Conservation (phyloP, 345 rosid species). For the Eucalyptus lansdowneana region DNA sequence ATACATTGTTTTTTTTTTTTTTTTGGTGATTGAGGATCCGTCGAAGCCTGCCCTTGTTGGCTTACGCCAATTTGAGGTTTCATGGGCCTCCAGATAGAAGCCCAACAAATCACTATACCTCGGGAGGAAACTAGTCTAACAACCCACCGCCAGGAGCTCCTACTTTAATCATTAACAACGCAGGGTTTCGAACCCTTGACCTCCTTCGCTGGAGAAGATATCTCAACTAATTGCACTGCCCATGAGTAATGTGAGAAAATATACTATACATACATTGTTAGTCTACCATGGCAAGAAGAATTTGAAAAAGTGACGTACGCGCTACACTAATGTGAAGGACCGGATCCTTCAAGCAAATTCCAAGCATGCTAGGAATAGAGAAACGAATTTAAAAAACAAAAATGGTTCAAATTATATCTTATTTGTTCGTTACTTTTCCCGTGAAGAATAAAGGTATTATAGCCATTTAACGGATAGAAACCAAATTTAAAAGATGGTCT, state of each 20-base stretch:
- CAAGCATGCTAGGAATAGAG: not conserved
- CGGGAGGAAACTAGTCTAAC: too few relatives aligned
- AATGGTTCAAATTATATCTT: not conserved
- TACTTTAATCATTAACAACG: too few relatives aligned
- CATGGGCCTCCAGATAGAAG: rapidly evolving
- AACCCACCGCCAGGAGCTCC: rapidly evolving
- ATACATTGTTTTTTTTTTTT: too few relatives aligned
- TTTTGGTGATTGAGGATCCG: too few relatives aligned
- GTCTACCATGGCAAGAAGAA: not conserved
- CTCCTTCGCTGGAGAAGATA: too few relatives aligned
- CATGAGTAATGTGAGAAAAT: too few relatives aligned
- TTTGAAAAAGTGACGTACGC: not conserved
- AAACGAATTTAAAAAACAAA: not conserved
- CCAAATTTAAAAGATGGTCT: not conserved
- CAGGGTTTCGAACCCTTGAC: too few relatives aligned
- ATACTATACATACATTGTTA: too few relatives aligned
- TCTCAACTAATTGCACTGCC: too few relatives aligned
- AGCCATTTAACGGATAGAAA: not conserved
- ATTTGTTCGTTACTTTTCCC: not conserved
- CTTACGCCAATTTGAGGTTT: too few relatives aligned
- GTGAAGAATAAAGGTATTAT: not conserved
- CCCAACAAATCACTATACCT: too few relatives aligned
- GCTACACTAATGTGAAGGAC: not conserved
- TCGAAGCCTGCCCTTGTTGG: rapidly evolving
- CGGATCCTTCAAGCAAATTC: not conserved